Evolutionary conservation across 1,284 basidiomycete species (phyloP).

Genomic region (Cryptococcus amylolentus): DNA sequence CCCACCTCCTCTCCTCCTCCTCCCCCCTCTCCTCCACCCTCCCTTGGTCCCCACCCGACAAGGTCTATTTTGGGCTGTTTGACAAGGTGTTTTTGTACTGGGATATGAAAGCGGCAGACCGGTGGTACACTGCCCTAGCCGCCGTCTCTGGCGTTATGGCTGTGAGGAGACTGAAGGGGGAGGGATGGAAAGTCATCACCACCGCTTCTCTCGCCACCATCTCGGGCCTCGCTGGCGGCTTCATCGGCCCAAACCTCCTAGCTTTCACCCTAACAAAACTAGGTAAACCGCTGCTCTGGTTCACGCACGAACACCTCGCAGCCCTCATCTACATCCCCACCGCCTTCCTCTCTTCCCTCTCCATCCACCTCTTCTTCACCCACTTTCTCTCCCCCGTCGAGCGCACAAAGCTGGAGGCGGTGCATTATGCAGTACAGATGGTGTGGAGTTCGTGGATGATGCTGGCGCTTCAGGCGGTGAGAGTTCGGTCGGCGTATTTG

Average conservation of each 20-base stretch:
- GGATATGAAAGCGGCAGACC: conserved; percentile 65
- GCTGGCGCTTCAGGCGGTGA: conserved; percentile 53
- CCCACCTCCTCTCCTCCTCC: conserved; percentile 61
- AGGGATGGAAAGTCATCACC: conserved; percentile 44
- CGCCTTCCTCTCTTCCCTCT: conserved; percentile 54
- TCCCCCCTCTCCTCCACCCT: conserved; percentile 35
- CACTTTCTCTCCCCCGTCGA: conserved; percentile 24
- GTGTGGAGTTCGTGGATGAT: conserved; percentile 56
- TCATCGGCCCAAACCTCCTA: conserved; percentile 66
- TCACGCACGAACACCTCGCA: conserved; percentile 67
- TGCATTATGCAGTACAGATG: conserved; percentile 61
- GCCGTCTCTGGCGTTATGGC: conserved; percentile 51
- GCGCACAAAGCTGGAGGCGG: conserved; percentile 56
- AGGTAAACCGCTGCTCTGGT: conserved; percentile 57
- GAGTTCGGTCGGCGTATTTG: conserved; percentile 50
- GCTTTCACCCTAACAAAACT: conserved; percentile 70
- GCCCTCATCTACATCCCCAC: conserved; percentile 75
- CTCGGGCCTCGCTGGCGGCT: conserved; percentile 46
- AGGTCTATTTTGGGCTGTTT: conserved; percentile 70
- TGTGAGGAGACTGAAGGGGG: conserved; percentile 38
- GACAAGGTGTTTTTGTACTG: conserved; percentile 66
- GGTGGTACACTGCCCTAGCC: conserved; percentile 60
- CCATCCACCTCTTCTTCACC: conserved; percentile 30
- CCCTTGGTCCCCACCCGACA: conserved; percentile 41
- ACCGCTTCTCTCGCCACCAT: conserved; percentile 58